Evolutionary conservation across 2,329 filamentous ascomycete species (phyloP).

Genomic region (Podosphaera xanthii): DNA sequence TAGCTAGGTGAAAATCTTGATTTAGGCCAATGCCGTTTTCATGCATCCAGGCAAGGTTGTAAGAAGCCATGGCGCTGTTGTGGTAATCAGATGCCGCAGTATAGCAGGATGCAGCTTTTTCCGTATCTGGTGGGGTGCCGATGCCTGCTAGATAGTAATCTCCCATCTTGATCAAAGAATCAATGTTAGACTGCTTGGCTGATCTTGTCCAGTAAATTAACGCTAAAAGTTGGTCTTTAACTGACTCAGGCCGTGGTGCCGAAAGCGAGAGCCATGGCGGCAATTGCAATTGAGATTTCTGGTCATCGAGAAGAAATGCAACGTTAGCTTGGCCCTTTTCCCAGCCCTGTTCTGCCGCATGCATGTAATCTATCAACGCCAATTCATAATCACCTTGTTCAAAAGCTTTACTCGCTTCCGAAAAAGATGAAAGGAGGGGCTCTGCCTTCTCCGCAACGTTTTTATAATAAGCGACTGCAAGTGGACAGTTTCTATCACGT

Average conservation of each 20-base stretch:
- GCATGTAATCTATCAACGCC: constrained; percentile 42
- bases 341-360: constrained; percentile 54
- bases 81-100: constrained; percentile 76
- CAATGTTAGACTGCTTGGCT: constrained; percentile 77
- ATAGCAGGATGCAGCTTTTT: constrained; percentile 86
- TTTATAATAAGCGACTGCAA: constrained; percentile 47
- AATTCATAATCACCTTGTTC: constrained; percentile 38
- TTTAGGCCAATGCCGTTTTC: constrained; percentile 84
- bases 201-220: constrained; percentile 91
- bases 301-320: constrained; percentile 45
- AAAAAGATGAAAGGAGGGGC: constrained; percentile 34
- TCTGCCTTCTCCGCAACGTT: constrained; percentile 34
- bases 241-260: constrained; percentile 19
- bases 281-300: constrained; percentile 29
- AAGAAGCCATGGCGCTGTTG: constrained; percentile 82
- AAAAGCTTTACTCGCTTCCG: constrained; percentile 43
- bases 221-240: constrained; percentile 29
- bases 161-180: constrained; percentile 91
- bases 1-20: constrained; percentile 92
- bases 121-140: constrained; percentile 45
- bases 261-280: constrained; percentile 16
- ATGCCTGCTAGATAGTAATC: constrained; percentile 84
- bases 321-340: constrained; percentile 51
- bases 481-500: constrained; percentile 39
- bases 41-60: constrained; percentile 98